Base-by-base conservation (phyloP, 306 rosid genomes). In the cucumber (Cucumis sativus) region DNA sequence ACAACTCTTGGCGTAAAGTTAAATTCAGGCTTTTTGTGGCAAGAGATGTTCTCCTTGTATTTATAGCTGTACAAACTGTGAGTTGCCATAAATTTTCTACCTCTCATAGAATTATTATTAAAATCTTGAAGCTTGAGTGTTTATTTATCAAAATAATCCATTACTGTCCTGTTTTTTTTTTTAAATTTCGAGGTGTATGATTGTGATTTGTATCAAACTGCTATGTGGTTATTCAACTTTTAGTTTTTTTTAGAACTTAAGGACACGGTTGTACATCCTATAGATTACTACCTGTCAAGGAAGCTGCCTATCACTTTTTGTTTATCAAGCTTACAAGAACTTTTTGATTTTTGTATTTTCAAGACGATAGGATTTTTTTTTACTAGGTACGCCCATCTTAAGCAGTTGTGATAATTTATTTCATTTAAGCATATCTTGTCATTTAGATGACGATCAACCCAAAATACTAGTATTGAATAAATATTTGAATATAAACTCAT, bases 1-100 rank as follows among this genome's bases (percentile, higher is more conserved):
- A 96, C 79, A 96, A 81, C 81, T 87, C 92, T 66, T 91, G 99
- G 97, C 99, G 85, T 65, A 91, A 86, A 85, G 47, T 91, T 58
- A 96, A 96, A 84, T 96, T 96, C 82, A 85, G 97, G 77, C 84
- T 92, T 74, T 96, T 96, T 72, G 98, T 96, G 79, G 98, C 98
- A 49, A 96, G 99, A 85, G 99, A 96, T 88, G 98, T 96, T 86
- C 80, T 96, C 73, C 97, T 96, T 43, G 99, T 96, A 60, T 92
- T 96, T 83, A 71, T 96, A 74, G 96, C 97, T 82, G 94, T 96
- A 81, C 99, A 96, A 83, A 91, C 99, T 79, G 99, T 96, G 88
- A 89, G 99, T 83, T 82, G 45, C 41, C 77, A 41, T 52, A 68
- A 30, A 40, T 71, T 73, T 78, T 28, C 47, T 55, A 15, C 43